A percentile compares a stretch with the other conserved stretches of the same genome.
These are phyloP conservation scores for Cercospora nicotianae DNA, from an alignment of 2,329 filamentous ascomycete species.

Conservation along the genomic window DNA sequence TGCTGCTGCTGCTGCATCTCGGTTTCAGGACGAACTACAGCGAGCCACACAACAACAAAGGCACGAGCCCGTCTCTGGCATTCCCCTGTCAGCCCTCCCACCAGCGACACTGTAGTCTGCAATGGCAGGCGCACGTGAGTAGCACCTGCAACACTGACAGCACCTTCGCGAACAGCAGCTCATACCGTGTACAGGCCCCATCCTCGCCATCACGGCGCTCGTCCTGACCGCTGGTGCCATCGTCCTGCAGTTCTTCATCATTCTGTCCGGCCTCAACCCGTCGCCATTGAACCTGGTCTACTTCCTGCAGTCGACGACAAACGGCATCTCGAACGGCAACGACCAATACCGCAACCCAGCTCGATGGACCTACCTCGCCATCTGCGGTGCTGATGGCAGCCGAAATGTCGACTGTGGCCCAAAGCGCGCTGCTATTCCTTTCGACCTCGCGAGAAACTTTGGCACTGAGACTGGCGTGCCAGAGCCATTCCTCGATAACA, in stretches of 20 bases:
- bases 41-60: background rate
- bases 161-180: background rate
- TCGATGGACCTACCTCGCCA: conserved; percentile 89
- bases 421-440: conserved; percentile 64
- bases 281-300: conserved; percentile 72
- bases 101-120: conserved; percentile 5
- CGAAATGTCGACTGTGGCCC: conserved; percentile 63
- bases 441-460: conserved; percentile 63
- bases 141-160: background rate
- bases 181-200: conserved; percentile 49
- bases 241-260: conserved; percentile 64
- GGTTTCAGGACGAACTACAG: conserved; percentile 1
- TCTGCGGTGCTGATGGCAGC: conserved; percentile 64
- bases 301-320: conserved; percentile 80
- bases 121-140: conserved; percentile 30
- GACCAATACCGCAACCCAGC: conserved; percentile 61
- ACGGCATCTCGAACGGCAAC: conserved; percentile 60
- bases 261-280: conserved; percentile 60
- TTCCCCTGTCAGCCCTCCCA: conserved; percentile 13
- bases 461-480: conserved; percentile 56
- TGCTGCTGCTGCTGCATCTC: background rate
- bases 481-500: conserved; percentile 55
- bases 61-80: background rate
- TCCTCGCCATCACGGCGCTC: conserved; percentile 58
- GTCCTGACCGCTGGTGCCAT: conserved; percentile 63